phyloP scores from a whole-genome alignment of 306 rosid species.

The Argentina anserina region DNA sequence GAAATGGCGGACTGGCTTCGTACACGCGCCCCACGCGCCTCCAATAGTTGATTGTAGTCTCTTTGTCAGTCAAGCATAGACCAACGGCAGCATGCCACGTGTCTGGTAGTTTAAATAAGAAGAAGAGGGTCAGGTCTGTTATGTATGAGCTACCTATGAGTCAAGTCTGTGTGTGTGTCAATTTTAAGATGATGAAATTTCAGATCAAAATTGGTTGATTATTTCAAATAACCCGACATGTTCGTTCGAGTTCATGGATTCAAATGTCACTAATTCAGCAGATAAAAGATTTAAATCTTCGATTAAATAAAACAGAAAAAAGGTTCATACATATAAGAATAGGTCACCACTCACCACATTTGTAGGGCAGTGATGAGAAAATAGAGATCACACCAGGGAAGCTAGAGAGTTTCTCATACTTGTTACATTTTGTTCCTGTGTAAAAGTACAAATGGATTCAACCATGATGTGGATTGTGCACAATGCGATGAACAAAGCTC shows the following conservation, averaged over 20 bases:
- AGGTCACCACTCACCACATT: slow-evolving; percentile 21
- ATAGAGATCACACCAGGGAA: not conserved
- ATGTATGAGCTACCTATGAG: not conserved
- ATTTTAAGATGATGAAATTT: not conserved
- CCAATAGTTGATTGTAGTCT: not conserved
- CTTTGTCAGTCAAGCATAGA: slow-evolving; percentile 1
- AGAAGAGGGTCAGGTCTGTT: not conserved
- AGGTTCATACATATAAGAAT: not conserved
- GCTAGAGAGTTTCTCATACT: not conserved
- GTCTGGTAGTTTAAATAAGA: not conserved
- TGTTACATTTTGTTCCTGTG: not conserved
- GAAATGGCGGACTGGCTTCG: slow-evolving; percentile 73
- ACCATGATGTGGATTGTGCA: slow-evolving; percentile 87
- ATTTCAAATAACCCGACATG: too few species aligned
- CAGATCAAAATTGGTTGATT: not conserved
- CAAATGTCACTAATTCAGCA: too few species aligned
- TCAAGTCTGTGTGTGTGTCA: not conserved
- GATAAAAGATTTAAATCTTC: too few species aligned
- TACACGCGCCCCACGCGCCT: slow-evolving; percentile 28
- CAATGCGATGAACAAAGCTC: slow-evolving; percentile 78
- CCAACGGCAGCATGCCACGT: slow-evolving; percentile 31
- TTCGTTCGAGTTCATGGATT: too few species aligned
- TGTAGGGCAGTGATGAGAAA: slow-evolving; percentile 9
- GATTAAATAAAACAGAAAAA: too few species aligned
- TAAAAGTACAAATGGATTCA: slow-evolving; percentile 37